Percentiles rank a stretch among this genome's conserved stretches.
phyloP scores from a whole-genome alignment of 306 rosid genomes.

The cucumber (Cucumis sativus) region Cucumber_9930_V3 NC_026655.2:27927501-27928000 shows the following conservation, averaged over 20 bases:
- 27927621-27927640: slow-evolving; percentile 1
- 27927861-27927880: neutral
- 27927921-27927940: slow-evolving; percentile 9
- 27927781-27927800: slow-evolving; percentile 7
- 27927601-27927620: neutral
- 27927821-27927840: slow-evolving; percentile 1
- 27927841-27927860: neutral
- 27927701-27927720: neutral
- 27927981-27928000: neutral
- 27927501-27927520: neutral
- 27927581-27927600: slow-evolving; percentile 5
- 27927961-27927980: neutral
- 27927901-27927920: slow-evolving; percentile 3
- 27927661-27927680: neutral
- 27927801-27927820: slow-evolving; percentile 6
- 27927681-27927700: neutral
- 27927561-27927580: slow-evolving; percentile 5
- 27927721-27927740: neutral
- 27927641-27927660: neutral
- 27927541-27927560: neutral
- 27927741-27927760: neutral
- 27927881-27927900: neutral
- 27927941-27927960: neutral
- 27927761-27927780: slow-evolving; percentile 6
- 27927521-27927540: neutral